Percentiles rank a stretch among this genome's conserved stretches.
phyloP scores from a whole-genome alignment of 2,329 filamentous ascomycete species.

The Fusarium sp. region DNA sequence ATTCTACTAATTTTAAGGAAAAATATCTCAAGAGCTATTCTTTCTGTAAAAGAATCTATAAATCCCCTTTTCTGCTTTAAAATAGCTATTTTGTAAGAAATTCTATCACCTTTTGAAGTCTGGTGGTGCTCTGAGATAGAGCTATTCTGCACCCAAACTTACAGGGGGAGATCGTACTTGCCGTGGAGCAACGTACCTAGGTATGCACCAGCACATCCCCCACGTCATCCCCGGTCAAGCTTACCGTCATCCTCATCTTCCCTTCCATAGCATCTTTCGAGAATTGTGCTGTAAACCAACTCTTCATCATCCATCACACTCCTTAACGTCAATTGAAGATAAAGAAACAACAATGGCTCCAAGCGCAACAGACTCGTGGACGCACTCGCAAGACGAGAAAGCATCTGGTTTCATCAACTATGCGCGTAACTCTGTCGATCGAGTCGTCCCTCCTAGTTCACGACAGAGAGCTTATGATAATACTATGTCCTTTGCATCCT shows the following conservation, averaged over 20 bases:
- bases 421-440: slow-evolving; percentile 60
- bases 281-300: neutral
- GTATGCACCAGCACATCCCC: slow-evolving; percentile 18
- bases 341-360: slow-evolving; percentile 23
- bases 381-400: slow-evolving; percentile 47
- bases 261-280: neutral
- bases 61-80: too few relatives aligned
- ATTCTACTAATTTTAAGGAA: too few relatives aligned
- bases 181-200: neutral
- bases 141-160: too few relatives aligned
- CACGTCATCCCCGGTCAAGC: slow-evolving; percentile 22
- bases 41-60: too few relatives aligned
- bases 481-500: slow-evolving; percentile 66
- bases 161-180: neutral
- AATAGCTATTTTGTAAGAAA: too few relatives aligned
- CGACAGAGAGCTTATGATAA: slow-evolving; percentile 68
- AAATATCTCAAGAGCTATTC: too few relatives aligned
- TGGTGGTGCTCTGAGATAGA: too few relatives aligned
- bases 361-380: slow-evolving; percentile 26
- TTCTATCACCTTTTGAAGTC: too few relatives aligned
- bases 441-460: slow-evolving; percentile 69
- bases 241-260: slow-evolving; percentile 5
- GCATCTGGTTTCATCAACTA: slow-evolving; percentile 55
- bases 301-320: neutral
- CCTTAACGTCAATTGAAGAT: neutral